Base-by-base conservation (phyloP, 1,284 basidiomycete species). In the Phellopilus nigrolimitatus region DNA sequence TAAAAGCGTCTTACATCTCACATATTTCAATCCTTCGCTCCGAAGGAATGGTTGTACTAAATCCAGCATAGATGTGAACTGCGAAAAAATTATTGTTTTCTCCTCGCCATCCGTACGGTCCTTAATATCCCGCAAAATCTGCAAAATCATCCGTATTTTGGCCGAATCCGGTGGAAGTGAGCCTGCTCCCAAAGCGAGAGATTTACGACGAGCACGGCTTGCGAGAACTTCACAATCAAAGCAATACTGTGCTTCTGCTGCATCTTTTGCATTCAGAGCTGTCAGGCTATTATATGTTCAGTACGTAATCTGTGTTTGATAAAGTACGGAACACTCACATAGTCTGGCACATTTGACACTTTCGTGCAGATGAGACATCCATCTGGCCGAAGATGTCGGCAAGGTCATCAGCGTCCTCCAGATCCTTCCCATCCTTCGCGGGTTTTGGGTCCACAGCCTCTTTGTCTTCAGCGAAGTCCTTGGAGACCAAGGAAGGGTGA, bases 11-110 rank as follows among this genome's bases (percentile, higher is more conserved):
- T 71, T 63, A 95, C 93, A 97, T 60, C 94, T 80, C 19, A 91
- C 89, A 64, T 80, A 95, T 47, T 75, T 74, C 59, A 92, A 74
- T 0, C 79, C 78, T 4, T 78, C 71, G 2, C 77, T 73, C 19
- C 71, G 69, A 61, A 98, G 71, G 69, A 95, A 95, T 0, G 85
- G 87, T 67, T 94, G 83, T 42, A 97, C 74, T 49, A 97, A 64
- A 66, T 95, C 82, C 51, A 98, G 71, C 82, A 97, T 95, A 9
- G 79, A 80, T 0, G 95, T 97, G 64, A 97, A 98, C 62, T 95
- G 87, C 1, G 82, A 87, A 63, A 90, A 90, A 22, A 90, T 79
- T 59, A 98, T 98, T 0, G 94, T 95, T 75, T 97, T 98, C 64
- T 97, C 85, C 52, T 72, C 70, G 4, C 76, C 71, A 0, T 74